These are phyloP conservation scores for Hirsutella minnesotensis DNA, from an alignment of 2,329 filamentous ascomycete genomes.

Conservation along the genomic window DNA sequence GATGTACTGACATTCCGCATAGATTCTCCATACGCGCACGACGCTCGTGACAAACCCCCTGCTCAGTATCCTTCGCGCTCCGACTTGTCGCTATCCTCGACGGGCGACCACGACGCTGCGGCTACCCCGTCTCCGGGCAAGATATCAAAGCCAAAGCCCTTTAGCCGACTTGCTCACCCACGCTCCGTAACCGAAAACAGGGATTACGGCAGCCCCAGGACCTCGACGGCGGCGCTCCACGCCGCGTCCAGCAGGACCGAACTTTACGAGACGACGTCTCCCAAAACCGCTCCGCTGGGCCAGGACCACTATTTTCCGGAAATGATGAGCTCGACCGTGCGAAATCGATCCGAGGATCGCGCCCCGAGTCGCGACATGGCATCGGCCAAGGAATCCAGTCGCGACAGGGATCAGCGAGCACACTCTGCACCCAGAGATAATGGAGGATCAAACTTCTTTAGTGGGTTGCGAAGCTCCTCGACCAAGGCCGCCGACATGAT, in stretches of 20 bases:
- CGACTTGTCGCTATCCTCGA: slow-evolving; percentile 38
- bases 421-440: slow-evolving; percentile 48
- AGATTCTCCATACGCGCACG: slow-evolving; percentile 17
- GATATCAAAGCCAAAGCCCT: slow-evolving; percentile 43
- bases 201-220: slow-evolving; percentile 28
- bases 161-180: slow-evolving; percentile 38
- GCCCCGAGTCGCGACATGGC: slow-evolving; percentile 30
- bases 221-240: slow-evolving; percentile 14
- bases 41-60: slow-evolving; percentile 24
- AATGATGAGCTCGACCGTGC: slow-evolving; percentile 51
- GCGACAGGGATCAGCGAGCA: slow-evolving; percentile 35
- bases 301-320: slow-evolving; percentile 57
- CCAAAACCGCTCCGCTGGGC: slow-evolving; percentile 51
- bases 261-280: slow-evolving; percentile 17
- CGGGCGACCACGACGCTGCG: slow-evolving; percentile 31
- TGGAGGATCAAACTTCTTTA: slow-evolving; percentile 54
- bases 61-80: slow-evolving; percentile 35
- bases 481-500: slow-evolving; percentile 70
- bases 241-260: slow-evolving; percentile 14
- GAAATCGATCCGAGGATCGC: slow-evolving; percentile 67
- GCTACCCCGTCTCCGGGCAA: slow-evolving; percentile 23
- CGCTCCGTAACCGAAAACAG: slow-evolving; percentile 41
- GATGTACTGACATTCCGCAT: slow-evolving; percentile 9
- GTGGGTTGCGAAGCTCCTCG: slow-evolving; percentile 59
- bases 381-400: slow-evolving; percentile 28